Evolutionary conservation across 306 rosid genomes (phyloP), one percentile per base, ranked within the genome.

Genomic region (Fragaria ananassa): DNA sequence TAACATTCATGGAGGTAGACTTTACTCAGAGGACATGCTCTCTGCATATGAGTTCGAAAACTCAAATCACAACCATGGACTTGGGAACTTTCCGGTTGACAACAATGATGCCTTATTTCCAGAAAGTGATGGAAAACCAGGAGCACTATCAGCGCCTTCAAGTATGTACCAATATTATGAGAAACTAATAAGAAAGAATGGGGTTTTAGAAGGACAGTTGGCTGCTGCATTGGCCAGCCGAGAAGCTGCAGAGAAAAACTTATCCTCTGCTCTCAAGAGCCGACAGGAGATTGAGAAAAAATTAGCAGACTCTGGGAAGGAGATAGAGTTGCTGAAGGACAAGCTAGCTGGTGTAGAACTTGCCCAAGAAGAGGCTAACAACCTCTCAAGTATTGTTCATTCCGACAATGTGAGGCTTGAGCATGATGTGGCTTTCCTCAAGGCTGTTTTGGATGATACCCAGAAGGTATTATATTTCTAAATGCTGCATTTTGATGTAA

Each of bases 391-490:
- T 75, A 88, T 90, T 57, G 97, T 92, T 74, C 97, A 95, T 62
- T 93, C 96, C 27, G 97, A 95, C 89, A 95, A 95, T 67, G 96
- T 92, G 17, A 85, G 97, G 82, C 97, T 95, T 17, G 99, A 95
- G 82, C 99, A 90, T 66, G 99, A 95, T 57, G 97, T 95, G 85
- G 99, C 99, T 76, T 95, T 95, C 76, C 97, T 95, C 87, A 95
- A 95, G 88, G 99, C 97, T 45, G 88, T 95, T 71, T 89, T 90
- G 74, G 99, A 95, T 67, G 99, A 95, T 79, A 95, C 97, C 17
- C 99, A 92, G 76, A 92, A 95, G 97, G 97, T 95, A 84, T 45
- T 68, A 50, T 56, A 39, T 12, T 58, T 63, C 50, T 56, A 58
- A 31, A 10, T 53, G 50, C 14, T 8, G 4, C 10, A 21, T 46